Evolutionary conservation across 495 filamentous ascomycete species (phyloP).

Genomic region (Glonium stellatum): DNA sequence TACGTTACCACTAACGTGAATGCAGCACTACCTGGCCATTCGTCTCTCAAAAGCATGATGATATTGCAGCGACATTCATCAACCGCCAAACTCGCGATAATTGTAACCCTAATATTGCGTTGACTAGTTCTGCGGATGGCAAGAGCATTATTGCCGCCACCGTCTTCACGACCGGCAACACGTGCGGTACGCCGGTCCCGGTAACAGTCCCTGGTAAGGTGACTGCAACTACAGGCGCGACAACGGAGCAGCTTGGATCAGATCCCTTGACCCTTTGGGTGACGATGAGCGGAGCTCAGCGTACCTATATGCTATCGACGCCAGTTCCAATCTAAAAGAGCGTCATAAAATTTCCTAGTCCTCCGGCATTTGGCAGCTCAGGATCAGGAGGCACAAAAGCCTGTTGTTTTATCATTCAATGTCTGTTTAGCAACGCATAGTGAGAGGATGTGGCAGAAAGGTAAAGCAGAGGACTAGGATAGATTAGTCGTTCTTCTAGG

Average conservation of each 20-base stretch:
- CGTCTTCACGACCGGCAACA: conserved; percentile 46
- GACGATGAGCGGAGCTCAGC: conserved; percentile 45
- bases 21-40: conserved; percentile 49
- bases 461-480: no score
- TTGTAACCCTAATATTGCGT: conserved; percentile 47
- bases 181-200: conserved; percentile 47
- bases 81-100: conserved; percentile 48
- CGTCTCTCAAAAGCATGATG: conserved; percentile 48
- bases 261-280: conserved; percentile 58
- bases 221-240: conserved; percentile 38
- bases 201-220: conserved; percentile 47
- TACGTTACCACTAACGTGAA: background rate
- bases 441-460: no score
- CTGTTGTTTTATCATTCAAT: no score
- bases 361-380: background rate
- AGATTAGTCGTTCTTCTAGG: no score
- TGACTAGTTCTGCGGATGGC: conserved; percentile 37
- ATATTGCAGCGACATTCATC: conserved; percentile 47
- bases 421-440: no score
- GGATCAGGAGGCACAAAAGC: no score
- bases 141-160: conserved; percentile 46
- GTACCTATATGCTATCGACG: conserved; percentile 45
- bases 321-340: conserved; percentile 39
- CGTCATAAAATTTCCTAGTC: no score
- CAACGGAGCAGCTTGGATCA: conserved; percentile 49